Percentiles rank a stretch among this genome's conserved stretches.
phyloP scores from a whole-genome alignment of 2,329 filamentous ascomycete species.

The Scedosporium dehoogii region DNA sequence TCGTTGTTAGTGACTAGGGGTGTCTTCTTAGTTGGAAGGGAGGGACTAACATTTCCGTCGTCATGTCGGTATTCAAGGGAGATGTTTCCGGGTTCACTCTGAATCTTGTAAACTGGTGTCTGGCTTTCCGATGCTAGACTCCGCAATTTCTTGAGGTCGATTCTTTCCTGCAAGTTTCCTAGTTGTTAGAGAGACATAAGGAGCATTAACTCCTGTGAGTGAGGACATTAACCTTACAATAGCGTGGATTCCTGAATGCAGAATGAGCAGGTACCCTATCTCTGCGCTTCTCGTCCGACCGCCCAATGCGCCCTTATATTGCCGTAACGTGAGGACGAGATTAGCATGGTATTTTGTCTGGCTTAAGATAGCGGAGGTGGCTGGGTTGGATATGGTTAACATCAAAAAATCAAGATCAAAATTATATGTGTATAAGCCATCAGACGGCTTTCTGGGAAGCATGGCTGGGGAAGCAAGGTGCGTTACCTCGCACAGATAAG shows the following conservation, averaged over 20 bases:
- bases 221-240: not conserved
- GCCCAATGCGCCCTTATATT: not conserved
- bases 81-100: not conserved
- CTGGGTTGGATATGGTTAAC: not conserved
- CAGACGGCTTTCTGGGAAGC: conserved; percentile 1
- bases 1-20: not conserved
- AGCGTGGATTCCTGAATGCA: conserved; percentile 3
- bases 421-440: conserved; percentile 5
- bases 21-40: not conserved
- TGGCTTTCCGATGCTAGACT: not conserved
- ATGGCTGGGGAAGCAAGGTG: not conserved
- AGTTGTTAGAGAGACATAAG: not conserved
- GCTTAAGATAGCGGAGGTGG: not conserved
- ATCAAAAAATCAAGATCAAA: conserved; percentile 1
- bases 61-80: conserved; percentile 1
- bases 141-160: conserved; percentile 5
- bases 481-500: too few species aligned
- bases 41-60: not conserved
- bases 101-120: conserved; percentile 1
- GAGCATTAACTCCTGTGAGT: not conserved
- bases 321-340: conserved; percentile 2
- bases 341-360: not conserved
- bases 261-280: conserved; percentile 3
- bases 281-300: not conserved
- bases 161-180: not conserved